Evolutionary conservation across 1,139 yeast genomes (phyloP), one percentile per base, ranked within the genome.

Genomic region (Kodamaea plutei): DNA sequence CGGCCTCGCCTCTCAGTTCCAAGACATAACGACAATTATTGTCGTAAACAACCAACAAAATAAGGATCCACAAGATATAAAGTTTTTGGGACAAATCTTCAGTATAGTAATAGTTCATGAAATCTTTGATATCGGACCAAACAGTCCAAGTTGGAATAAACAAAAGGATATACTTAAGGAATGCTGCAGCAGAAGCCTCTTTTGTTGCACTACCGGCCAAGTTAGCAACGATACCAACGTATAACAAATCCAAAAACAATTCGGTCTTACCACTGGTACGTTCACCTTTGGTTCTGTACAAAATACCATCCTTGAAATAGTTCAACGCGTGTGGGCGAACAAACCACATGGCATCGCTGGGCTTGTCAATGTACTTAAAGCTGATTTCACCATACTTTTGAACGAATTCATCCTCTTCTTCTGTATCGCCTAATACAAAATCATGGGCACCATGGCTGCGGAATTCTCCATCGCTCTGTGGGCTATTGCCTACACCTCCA

Each of bases 91-190:
- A 50, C 30, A 78, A 53, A 50, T 79, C 85, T 45, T 76, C 81
- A 37, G 64, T 76, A 48, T 72, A 79, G 52, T 76, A 79, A 47
- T 76, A 76, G 50, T 79, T 77, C 63, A 77, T 75, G 42, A 77
- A 69, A 39, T 78, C 84, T 44, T 77, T 75, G 36, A 79, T 60
- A 44, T 78, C 84, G 19, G 71, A 58, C 84, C 85, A 79, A 15
- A 79, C 73, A 15, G 69, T 70, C 75, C 79, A 79, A 9, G 76
- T 69, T 0, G 83, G 84, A 12, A 73, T 38, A 38, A 78, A 78
- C 4, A 76, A 52, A 25, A 79, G 45, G 8, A 75, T 41, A 42
- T 76, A 78, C 41, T 67, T 64, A 27, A 73, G 52, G 15, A 77
- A 52, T 0, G 76, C 58, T 3, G 48, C 50, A 21, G 79, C 78